phyloP scores from a whole-genome alignment of 2,329 filamentous ascomycete genomes.

The Penicillium thymicola region DNA sequence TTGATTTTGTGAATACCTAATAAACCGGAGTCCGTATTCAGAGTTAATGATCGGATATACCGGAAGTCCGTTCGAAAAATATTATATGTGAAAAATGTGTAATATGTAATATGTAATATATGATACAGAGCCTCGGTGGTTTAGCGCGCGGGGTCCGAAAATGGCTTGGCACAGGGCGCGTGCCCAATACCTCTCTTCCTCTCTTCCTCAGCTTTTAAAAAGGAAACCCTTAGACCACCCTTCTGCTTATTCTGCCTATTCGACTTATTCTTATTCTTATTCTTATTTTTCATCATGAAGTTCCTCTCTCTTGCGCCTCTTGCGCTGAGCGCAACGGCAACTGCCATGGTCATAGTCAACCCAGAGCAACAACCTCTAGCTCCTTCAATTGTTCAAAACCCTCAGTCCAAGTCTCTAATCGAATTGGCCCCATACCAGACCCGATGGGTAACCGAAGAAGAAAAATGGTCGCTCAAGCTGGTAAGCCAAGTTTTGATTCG shows the following conservation, averaged over 20 bases:
- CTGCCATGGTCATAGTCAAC: constrained; percentile 32
- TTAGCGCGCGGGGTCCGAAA: constrained; percentile 23
- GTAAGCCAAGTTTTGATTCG: constrained; percentile 50
- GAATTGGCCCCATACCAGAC: constrained; percentile 82
- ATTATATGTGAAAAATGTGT: background rate
- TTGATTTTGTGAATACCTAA: background rate
- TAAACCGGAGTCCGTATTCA: background rate
- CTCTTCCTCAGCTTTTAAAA: constrained; percentile 13
- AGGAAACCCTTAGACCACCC: background rate
- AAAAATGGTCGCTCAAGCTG: constrained; percentile 87
- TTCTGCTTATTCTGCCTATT: background rate
- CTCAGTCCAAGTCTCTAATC: constrained; percentile 61
- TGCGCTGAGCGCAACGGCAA: constrained; percentile 36
- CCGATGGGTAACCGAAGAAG: constrained; percentile 84
- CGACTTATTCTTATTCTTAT: background rate
- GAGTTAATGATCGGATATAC: background rate
- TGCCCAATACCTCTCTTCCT: constrained; percentile 5
- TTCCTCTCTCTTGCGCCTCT: constrained; percentile 32
- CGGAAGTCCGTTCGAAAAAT: background rate
- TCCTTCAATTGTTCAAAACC: constrained; percentile 25
- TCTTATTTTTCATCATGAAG: constrained; percentile 33
- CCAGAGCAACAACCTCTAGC: constrained; percentile 32
- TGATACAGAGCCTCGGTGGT: constrained; percentile 6
- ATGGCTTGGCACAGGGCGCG: constrained; percentile 22
- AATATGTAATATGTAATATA: background rate